Evolutionary conservation across 2,329 filamentous ascomycete species (phyloP).

Genomic region (Triangularia verruculosa): DNA sequence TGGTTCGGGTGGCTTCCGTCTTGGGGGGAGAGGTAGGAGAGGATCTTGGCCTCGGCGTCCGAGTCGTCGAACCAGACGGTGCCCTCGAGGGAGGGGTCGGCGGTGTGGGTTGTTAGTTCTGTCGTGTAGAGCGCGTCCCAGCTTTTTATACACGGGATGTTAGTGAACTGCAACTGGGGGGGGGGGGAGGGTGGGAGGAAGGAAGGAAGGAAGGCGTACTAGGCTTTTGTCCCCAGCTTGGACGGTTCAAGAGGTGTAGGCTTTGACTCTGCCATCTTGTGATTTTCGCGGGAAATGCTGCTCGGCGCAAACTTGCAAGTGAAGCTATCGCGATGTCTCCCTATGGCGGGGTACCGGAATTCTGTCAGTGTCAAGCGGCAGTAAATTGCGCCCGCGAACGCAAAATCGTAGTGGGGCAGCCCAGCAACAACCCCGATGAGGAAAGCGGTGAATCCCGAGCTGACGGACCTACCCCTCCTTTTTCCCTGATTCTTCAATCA

Average conservation of each 20-base stretch:
- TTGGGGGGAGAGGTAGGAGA: no score
- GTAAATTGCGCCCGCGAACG: background rate
- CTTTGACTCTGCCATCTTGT: constrained; percentile 31
- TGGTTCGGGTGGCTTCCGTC: background rate
- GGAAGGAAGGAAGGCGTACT: constrained; percentile 53
- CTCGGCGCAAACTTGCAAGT: no score
- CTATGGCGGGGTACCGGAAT: background rate
- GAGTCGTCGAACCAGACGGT: constrained; percentile 95
- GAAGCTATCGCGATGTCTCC: background rate
- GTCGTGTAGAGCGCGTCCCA: constrained; percentile 73
- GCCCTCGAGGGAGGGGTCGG: constrained; percentile 74
- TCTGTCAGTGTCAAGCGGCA: background rate
- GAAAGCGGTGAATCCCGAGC: constrained; percentile 19
- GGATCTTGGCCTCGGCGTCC: no score
- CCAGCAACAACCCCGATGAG: background rate
- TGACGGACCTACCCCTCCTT: background rate
- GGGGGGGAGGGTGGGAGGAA: background rate
- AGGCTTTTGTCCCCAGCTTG: constrained; percentile 82
- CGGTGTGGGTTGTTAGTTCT: constrained; percentile 68
- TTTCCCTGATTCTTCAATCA: background rate
- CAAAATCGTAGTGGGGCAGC: constrained; percentile 16
- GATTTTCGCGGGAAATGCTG: background rate
- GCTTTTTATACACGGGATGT: constrained; percentile 41
- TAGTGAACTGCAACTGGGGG: background rate
- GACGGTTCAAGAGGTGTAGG: constrained; percentile 72